Conservation (phyloP, 805 yeast genomes). For the Yarrowia sp. region DNA sequence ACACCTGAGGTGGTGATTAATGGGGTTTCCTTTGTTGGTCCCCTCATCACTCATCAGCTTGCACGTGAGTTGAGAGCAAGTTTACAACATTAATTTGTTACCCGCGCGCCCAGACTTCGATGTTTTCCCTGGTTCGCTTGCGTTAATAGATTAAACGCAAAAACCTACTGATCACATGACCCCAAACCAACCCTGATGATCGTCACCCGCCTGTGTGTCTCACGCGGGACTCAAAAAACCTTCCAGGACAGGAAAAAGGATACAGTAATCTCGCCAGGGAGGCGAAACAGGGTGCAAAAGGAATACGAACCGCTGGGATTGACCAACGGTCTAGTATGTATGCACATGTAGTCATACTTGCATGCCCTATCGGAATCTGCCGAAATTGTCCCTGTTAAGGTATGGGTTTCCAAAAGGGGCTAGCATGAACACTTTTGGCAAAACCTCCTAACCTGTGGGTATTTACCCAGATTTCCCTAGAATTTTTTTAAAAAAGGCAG, state of each 20-base stretch:
- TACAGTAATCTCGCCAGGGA: neutral
- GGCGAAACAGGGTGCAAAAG: neutral
- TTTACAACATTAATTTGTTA: no score
- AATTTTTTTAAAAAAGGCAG: no score
- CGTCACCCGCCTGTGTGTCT: neutral
- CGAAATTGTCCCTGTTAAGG: neutral
- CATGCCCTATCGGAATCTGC: neutral
- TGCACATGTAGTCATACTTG: neutral
- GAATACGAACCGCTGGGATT: neutral
- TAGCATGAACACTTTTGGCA: no score
- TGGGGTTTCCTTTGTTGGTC: no score
- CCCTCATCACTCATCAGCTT: no score
- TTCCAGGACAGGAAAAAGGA: no score
- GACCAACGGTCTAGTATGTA: neutral
- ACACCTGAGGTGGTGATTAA: no score
- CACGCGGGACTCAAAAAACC: neutral
- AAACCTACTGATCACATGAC: neutral
- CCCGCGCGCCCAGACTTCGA: neutral
- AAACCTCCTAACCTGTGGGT: no score
- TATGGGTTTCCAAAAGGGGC: no score
- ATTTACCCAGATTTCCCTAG: no score
- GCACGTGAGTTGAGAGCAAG: no score
- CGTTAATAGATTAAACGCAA: slow-evolving; percentile 1
- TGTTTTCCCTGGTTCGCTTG: neutral
- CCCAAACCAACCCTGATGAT: neutral